Base-by-base conservation (phyloP, 345 rosid species). In the Acer campestre region DNA sequence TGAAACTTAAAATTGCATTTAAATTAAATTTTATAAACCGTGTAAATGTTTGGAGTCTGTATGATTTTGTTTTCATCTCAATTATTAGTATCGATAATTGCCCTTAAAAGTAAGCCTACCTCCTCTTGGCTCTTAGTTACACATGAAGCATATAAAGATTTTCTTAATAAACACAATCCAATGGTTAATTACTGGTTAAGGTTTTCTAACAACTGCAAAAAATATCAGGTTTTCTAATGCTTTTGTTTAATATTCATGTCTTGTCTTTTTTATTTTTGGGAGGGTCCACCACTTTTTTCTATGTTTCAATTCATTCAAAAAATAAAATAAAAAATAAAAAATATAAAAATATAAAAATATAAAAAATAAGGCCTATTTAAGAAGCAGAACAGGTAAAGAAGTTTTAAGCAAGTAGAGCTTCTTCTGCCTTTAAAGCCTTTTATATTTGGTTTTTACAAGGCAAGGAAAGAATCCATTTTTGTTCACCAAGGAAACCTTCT, bases 391-490 rank as follows among this genome's bases (percentile, higher is more conserved):
- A 70, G 76, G 56, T 23, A 70, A 67, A 56, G 10, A 20, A 23
- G 31, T 16, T 16, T 6, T 4, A 62, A 64, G 74, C 63, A 16
- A 78, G 67, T 77, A 73, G 77, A 17, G 61, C 23, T 56, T 42
- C 71, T 75, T 27, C 22, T 49, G 62, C 66, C 65, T 75, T 71
- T 61, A 18, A 71, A 77, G 83, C 31, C 53, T 70, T 70, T 76
- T 80, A 75, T 63, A 78, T 73, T 71, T 70, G 71, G 80, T 68
- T 74, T 84, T 80, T 79, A 44, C 16, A 74, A 83, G 87, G 84
- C 81, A 88, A 86, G 90, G 27, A 85, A 88, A 62, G 86, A 74
- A 84, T 82, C 81, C 75, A 51, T 77, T 77, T 74, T 64, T 75
- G 68, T 65, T 42, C 22, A 58, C 11, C 16, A 48, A 70, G 82